Evolutionary conservation across 129 eudicot genomes (phyloP).

Genomic region (Flaveria ramosissima): DNA sequence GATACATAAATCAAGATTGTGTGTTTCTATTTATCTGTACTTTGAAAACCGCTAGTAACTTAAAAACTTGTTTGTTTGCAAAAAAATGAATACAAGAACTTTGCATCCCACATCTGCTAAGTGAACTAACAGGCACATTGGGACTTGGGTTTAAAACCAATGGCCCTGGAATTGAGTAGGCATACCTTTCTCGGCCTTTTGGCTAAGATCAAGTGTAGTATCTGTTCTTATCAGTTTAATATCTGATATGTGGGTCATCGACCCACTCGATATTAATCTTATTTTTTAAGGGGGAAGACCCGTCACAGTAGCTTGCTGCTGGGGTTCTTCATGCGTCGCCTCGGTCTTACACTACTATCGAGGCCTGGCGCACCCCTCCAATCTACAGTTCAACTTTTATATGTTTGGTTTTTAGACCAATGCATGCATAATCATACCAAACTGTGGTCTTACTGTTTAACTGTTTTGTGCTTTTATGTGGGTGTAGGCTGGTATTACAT

Average conservation of each 20-base stretch:
- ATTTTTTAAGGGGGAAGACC: constrained; percentile 36
- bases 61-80: background rate
- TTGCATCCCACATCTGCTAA: constrained; percentile 9
- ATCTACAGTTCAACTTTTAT: background rate
- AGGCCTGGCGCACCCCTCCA: background rate
- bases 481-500: too few relatives aligned
- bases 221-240: too few relatives aligned
- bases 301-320: constrained; percentile 34
- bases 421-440: too few relatives aligned
- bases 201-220: constrained; percentile 94
- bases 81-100: too few relatives aligned
- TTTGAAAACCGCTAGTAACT: background rate
- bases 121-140: background rate
- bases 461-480: too few relatives aligned
- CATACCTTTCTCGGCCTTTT: constrained; percentile 97
- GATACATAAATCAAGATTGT: constrained; percentile 15
- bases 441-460: too few relatives aligned
- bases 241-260: constrained; percentile 44
- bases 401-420: too few relatives aligned
- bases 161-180: background rate
- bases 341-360: background rate
- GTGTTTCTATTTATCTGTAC: background rate
- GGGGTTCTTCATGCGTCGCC: background rate
- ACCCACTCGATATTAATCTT: constrained; percentile 45
- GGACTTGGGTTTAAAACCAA: background rate